These are phyloP conservation scores for Aspergillus sclerotioniger DNA, from an alignment of 495 filamentous ascomycete species.

Conservation along the genomic window DNA sequence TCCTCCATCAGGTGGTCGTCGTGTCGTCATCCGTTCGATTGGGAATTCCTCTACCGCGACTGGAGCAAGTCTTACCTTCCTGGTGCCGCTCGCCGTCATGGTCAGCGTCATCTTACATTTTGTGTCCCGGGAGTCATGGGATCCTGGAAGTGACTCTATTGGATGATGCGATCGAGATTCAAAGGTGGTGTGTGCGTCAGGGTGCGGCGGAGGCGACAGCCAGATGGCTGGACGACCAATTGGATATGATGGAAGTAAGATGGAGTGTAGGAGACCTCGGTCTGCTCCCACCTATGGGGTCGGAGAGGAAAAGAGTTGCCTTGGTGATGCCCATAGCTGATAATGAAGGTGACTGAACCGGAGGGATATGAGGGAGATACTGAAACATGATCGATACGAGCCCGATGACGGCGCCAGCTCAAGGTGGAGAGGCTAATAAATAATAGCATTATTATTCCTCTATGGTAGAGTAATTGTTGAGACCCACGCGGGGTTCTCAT, in stretches of 20 bases:
- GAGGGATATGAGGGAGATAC: background rate
- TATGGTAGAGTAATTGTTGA: background rate
- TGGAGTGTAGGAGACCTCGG: background rate
- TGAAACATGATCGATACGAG: background rate
- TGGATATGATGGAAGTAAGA: constrained; percentile 2
- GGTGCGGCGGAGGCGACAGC: background rate
- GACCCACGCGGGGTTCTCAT: background rate
- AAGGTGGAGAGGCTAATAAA: background rate
- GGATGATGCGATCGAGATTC: background rate
- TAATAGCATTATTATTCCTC: background rate
- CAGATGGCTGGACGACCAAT: constrained; percentile 1
- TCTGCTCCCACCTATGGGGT: background rate
- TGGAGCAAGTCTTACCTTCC: background rate
- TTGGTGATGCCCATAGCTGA: background rate
- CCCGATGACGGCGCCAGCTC: background rate
- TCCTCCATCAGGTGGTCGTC: background rate
- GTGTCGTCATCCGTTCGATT: constrained; percentile 5
- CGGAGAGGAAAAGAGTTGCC: background rate
- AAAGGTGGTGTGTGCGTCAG: background rate
- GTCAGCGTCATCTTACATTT: background rate
- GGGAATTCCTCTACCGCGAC: background rate
- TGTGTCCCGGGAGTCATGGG: background rate
- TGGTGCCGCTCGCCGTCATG: background rate
- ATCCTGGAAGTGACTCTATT: constrained; percentile 6
- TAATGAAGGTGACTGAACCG: background rate